phyloP scores from a whole-genome alignment of 2,329 filamentous ascomycete genomes.

The Lasiodiplodia citricola region DNA sequence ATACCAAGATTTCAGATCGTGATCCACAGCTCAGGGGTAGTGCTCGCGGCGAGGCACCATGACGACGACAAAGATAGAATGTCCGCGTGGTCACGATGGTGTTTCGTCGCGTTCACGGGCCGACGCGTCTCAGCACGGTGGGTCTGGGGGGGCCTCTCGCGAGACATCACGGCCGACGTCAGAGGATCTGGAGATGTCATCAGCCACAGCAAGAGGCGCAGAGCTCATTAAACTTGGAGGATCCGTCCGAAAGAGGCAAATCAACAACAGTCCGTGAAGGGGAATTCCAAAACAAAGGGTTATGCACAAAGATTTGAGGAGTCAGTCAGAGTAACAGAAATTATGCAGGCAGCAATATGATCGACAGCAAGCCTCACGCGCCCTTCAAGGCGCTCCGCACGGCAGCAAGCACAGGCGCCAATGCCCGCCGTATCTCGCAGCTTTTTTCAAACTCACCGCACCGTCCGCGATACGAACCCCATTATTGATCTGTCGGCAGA shows the following conservation, averaged over 20 bases:
- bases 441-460: constrained; percentile 10
- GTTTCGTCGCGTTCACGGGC: background rate
- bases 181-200: background rate
- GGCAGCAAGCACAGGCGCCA: background rate
- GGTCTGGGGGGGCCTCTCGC: background rate
- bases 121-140: constrained; percentile 14
- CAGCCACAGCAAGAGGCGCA: constrained; percentile 7
- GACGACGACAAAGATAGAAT: background rate
- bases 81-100: background rate
- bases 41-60: background rate
- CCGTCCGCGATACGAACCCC: background rate
- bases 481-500: constrained; percentile 8
- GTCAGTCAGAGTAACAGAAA: background rate
- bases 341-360: constrained; percentile 14
- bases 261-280: background rate
- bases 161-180: background rate
- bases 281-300: constrained; percentile 12
- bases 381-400: constrained; percentile 7
- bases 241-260: background rate
- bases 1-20: background rate
- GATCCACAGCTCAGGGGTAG: background rate
- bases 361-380: constrained; percentile 12
- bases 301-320: background rate
- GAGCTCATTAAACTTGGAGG: background rate
- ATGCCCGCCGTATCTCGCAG: background rate